Conservation (phyloP, 768 basidiomycete species). For the Dentipellis sp. region DNA sequence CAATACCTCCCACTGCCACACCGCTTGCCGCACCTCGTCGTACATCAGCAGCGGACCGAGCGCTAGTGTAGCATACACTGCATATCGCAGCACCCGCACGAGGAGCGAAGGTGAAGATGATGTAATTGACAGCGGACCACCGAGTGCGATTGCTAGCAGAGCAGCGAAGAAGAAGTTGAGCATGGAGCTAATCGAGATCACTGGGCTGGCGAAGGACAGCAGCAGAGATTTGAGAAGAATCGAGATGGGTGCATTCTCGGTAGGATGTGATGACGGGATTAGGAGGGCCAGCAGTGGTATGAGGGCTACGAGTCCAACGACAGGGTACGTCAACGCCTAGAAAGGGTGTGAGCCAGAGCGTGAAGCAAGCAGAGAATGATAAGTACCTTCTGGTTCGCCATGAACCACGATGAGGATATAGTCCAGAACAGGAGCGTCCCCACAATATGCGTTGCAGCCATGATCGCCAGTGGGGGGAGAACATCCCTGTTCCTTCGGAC, state of each 20-base stretch:
- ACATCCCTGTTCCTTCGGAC: constrained; percentile 43
- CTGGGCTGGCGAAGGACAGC: constrained; percentile 76
- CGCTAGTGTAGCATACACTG: constrained; percentile 37
- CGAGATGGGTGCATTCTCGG: constrained; percentile 28
- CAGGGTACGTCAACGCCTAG: constrained; percentile 3
- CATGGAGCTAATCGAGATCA: constrained; percentile 78
- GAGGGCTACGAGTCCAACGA: constrained; percentile 11
- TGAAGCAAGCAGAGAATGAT: not conserved
- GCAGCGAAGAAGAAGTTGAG: constrained; percentile 91
- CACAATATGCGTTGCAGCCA: constrained; percentile 45
- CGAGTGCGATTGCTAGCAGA: constrained; percentile 52
- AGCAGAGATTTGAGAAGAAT: constrained; percentile 61
- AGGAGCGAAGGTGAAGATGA: constrained; percentile 23
- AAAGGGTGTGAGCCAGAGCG: not conserved
- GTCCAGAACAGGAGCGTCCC: constrained; percentile 44
- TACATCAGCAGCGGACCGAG: constrained; percentile 51
- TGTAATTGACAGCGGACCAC: constrained; percentile 49
- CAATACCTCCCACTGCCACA: constrained; percentile 75
- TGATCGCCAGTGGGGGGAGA: constrained; percentile 39
- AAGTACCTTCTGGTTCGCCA: constrained; percentile 32
- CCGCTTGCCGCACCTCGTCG: constrained; percentile 36
- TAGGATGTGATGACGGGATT: constrained; percentile 14
- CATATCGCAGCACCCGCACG: constrained; percentile 21
- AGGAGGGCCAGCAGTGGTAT: constrained; percentile 28
- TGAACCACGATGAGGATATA: constrained; percentile 37